These are phyloP conservation scores for Paraglomus occultum DNA, from an alignment of 192 early-diverging fungal species.

Conservation along the genomic window DNA sequence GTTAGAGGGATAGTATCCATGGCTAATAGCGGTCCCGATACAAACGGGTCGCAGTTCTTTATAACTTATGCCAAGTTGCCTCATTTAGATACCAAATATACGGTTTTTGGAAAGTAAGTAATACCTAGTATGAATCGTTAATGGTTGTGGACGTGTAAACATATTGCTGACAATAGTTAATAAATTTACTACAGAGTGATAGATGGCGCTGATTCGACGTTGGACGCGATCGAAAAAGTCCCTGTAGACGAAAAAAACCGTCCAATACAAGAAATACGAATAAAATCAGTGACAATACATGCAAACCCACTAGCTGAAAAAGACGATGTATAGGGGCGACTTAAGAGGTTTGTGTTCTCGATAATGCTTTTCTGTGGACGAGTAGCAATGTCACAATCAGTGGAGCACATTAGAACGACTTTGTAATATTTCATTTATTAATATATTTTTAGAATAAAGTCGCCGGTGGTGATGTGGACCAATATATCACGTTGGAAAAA, in stretches of 20 bases:
- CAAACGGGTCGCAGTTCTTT: conserved; percentile 90
- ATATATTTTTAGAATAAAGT: too few species aligned
- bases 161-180: conserved; percentile 11
- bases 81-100: conserved; percentile 89
- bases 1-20: conserved; percentile 85
- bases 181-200: conserved; percentile 61
- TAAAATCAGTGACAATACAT: conserved; percentile 80
- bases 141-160: background rate
- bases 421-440: too few species aligned
- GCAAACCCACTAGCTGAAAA: conserved; percentile 91
- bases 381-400: too few species aligned
- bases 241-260: conserved; percentile 81
- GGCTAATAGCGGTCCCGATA: conserved; percentile 89
- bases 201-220: conserved; percentile 76
- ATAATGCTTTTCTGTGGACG: too few species aligned
- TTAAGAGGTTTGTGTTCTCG: too few species aligned
- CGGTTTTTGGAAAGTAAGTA: conserved; percentile 82
- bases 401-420: too few species aligned
- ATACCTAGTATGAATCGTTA: background rate
- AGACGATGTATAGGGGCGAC: conserved; percentile 26
- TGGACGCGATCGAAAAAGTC: conserved; percentile 84
- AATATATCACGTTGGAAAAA: too few species aligned
- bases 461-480: too few species aligned
- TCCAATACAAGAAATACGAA: conserved; percentile 75
- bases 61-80: conserved; percentile 87